Evolutionary conservation across 495 filamentous ascomycete species (phyloP).

Genomic region (Hyaloscypha bicolor): DNA sequence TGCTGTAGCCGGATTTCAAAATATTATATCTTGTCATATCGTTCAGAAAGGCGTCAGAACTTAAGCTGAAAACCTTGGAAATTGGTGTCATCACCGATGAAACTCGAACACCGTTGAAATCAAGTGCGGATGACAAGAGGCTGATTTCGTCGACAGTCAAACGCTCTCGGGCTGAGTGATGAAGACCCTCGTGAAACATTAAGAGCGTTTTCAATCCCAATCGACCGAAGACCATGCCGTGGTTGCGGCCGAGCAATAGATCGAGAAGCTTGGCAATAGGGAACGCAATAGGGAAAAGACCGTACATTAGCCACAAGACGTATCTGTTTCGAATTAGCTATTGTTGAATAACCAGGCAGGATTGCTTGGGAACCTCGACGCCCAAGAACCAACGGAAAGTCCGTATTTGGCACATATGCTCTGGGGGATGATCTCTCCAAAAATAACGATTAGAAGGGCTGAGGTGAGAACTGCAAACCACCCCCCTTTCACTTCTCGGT

Average conservation of each 20-base stretch:
- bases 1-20: slow-evolving; percentile 4
- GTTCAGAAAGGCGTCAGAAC: slow-evolving; percentile 7
- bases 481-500: slow-evolving; percentile 14
- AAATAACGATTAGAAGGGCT: slow-evolving; percentile 19
- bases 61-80: slow-evolving; percentile 13
- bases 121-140: slow-evolving; percentile 5
- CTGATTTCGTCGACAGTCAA: slow-evolving; percentile 10
- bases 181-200: slow-evolving; percentile 12
- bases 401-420: slow-evolving; percentile 24
- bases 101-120: not conserved
- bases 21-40: slow-evolving; percentile 14
- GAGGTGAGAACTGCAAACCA: slow-evolving; percentile 18
- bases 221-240: slow-evolving; percentile 11
- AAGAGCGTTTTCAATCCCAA: slow-evolving; percentile 10
- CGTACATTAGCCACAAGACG: slow-evolving; percentile 18
- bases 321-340: slow-evolving; percentile 4
- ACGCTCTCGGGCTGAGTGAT: not conserved
- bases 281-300: slow-evolving; percentile 16
- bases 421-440: slow-evolving; percentile 24
- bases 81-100: slow-evolving; percentile 20
- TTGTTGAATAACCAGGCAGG: not conserved
- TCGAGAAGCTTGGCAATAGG: slow-evolving; percentile 21
- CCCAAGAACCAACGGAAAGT: slow-evolving; percentile 13
- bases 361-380: slow-evolving; percentile 6
- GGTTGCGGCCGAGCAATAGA: slow-evolving; percentile 7